Conservation (phyloP, 2,329 filamentous ascomycete genomes). For the Colletotrichum higginsianum region DNA sequence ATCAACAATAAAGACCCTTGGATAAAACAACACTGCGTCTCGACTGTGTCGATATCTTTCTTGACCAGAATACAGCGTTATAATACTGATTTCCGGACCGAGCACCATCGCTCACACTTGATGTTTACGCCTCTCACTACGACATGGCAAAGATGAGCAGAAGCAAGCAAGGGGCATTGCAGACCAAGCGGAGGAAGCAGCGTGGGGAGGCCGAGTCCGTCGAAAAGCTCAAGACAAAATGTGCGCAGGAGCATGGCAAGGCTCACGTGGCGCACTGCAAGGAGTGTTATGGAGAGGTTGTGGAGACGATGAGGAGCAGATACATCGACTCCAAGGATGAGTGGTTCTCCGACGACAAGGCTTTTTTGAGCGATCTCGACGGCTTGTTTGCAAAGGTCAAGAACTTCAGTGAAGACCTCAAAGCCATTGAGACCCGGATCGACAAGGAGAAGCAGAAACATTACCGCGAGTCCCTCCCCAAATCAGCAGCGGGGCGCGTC, state of each 20-base stretch:
- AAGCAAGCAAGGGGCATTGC: slow-evolving; percentile 24
- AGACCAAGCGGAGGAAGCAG: slow-evolving; percentile 28
- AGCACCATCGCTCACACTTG: not conserved
- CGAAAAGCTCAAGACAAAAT: slow-evolving; percentile 59
- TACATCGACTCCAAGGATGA: slow-evolving; percentile 57
- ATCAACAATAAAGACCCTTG: not conserved
- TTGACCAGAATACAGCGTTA: not conserved
- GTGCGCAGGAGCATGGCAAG: slow-evolving; percentile 60
- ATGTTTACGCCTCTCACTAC: not conserved
- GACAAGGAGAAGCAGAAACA: slow-evolving; percentile 67
- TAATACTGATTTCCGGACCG: not conserved
- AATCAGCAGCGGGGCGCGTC: slow-evolving; percentile 25
- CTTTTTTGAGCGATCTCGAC: slow-evolving; percentile 66
- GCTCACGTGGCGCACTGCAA: slow-evolving; percentile 61
- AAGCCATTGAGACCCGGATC: slow-evolving; percentile 65
- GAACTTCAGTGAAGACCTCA: slow-evolving; percentile 58
- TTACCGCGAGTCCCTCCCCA: slow-evolving; percentile 59
- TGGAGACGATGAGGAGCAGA: slow-evolving; percentile 61
- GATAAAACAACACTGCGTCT: too few relatives aligned
- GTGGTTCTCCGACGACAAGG: slow-evolving; percentile 67
- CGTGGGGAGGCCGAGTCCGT: slow-evolving; percentile 54
- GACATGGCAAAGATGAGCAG: not conserved
- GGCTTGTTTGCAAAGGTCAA: slow-evolving; percentile 64
- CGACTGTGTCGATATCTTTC: too few relatives aligned
- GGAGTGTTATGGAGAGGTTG: slow-evolving; percentile 62